Percentiles rank a stretch among this genome's conserved stretches.
Evolutionary conservation across 306 rosid genomes (phyloP).

Genomic region (Crataegus laevigata): DNA sequence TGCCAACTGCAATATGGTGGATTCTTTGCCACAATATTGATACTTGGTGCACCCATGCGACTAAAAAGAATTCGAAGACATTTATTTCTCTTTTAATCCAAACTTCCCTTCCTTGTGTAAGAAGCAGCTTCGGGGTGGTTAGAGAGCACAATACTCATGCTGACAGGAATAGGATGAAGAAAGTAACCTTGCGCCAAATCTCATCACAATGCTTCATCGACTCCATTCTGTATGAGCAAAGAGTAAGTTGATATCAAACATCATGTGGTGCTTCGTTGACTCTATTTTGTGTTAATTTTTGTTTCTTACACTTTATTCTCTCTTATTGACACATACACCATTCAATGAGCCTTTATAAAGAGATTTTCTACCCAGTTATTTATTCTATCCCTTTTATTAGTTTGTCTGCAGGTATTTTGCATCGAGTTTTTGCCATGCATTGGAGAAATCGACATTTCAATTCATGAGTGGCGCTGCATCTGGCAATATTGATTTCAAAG

Average conservation of each 20-base stretch:
- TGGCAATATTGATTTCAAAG: slow-evolving; percentile 33
- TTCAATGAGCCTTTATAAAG: slow-evolving; percentile 3
- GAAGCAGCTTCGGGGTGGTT: slow-evolving; percentile 31
- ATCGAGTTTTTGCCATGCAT: slow-evolving; percentile 52
- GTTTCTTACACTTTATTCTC: not conserved
- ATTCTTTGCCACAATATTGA: slow-evolving; percentile 70
- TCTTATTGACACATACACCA: not conserved
- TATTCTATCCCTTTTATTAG: slow-evolving; percentile 46
- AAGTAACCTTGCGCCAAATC: slow-evolving; percentile 51
- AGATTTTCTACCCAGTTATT: slow-evolving; percentile 10
- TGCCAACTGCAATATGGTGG: slow-evolving; percentile 76
- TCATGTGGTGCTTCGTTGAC: not conserved
- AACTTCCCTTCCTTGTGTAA: slow-evolving; percentile 35
- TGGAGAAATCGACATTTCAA: slow-evolving; percentile 45
- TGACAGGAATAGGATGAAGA: slow-evolving; percentile 39
- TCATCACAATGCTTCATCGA: slow-evolving; percentile 56
- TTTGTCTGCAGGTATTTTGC: slow-evolving; percentile 73
- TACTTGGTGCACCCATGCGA: slow-evolving; percentile 69
- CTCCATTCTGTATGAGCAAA: slow-evolving; percentile 61
- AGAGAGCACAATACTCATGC: slow-evolving; percentile 16
- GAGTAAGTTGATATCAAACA: slow-evolving; percentile 39
- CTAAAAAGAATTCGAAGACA: slow-evolving; percentile 57
- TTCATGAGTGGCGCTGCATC: slow-evolving; percentile 23
- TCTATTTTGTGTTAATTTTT: not conserved
- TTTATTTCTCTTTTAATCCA: slow-evolving; percentile 55